Conservation (phyloP, 352 stramenopile genomes). For the Globisporangium middletonii region DNA sequence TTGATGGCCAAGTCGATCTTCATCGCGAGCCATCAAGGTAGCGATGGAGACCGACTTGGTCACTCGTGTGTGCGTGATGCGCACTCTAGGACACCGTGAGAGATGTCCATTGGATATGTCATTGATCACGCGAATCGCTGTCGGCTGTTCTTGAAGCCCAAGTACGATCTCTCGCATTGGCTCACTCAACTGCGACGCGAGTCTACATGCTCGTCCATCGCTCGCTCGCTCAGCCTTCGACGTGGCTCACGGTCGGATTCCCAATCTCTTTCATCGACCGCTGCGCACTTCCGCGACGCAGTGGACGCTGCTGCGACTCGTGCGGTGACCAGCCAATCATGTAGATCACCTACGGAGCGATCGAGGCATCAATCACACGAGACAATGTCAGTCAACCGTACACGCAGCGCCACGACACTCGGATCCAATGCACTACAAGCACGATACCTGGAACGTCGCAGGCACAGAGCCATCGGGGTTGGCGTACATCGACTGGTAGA, state of each 20-base stretch:
- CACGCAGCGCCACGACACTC: too few relatives aligned
- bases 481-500: constrained; percentile 94
- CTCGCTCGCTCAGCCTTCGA: constrained; percentile 5
- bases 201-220: background rate
- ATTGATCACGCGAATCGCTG: too few relatives aligned
- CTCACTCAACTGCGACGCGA: background rate
- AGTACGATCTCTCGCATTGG: too few relatives aligned
- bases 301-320: constrained; percentile 91
- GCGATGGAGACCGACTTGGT: too few relatives aligned
- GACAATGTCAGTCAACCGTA: too few relatives aligned
- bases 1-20: background rate
- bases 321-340: constrained; percentile 98
- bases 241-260: constrained; percentile 15
- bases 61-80: too few relatives aligned
- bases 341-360: constrained; percentile 79
- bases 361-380: background rate
- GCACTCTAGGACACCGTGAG: too few relatives aligned
- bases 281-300: constrained; percentile 72
- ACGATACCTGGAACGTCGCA: constrained; percentile 89
- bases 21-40: too few relatives aligned
- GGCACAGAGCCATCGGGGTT: constrained; percentile 85
- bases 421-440: too few relatives aligned
- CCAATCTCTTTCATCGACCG: constrained; percentile 74
- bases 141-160: too few relatives aligned
- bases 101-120: too few relatives aligned